Conservation (phyloP, 495 filamentous ascomycete species). For the Hypoxylon rickii region DNA sequence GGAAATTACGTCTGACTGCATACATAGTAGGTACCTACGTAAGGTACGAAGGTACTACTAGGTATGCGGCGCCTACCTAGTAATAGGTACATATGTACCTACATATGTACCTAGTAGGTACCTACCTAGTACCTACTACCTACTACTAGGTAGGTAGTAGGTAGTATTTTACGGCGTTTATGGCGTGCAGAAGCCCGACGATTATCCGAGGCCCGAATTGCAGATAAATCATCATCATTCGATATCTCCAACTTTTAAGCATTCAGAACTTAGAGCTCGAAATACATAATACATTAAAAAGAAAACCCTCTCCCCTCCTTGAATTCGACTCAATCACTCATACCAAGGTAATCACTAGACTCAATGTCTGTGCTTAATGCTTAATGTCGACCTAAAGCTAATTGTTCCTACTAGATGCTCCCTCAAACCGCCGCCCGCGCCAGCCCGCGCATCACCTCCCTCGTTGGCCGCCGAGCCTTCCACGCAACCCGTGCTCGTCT, state of each 20-base stretch:
- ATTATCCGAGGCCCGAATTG: constrained; percentile 13
- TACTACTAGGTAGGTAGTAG: too few relatives aligned
- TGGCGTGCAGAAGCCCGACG: too few relatives aligned
- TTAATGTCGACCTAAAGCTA: too few relatives aligned
- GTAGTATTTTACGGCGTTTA: too few relatives aligned
- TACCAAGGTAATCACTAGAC: constrained; percentile 45
- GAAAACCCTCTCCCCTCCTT: constrained; percentile 20
- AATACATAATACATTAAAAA: background rate
- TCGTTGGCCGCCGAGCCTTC: constrained; percentile 90
- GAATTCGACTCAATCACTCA: constrained; percentile 23
- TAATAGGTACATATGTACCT: background rate
- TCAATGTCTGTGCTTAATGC: too few relatives aligned
- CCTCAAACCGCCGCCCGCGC: constrained; percentile 75
- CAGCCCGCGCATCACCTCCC: constrained; percentile 57
- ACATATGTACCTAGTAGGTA: background rate
- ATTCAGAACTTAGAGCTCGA: constrained; percentile 13
- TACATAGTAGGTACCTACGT: too few relatives aligned
- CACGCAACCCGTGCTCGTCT: constrained; percentile 85
- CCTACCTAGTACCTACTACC: background rate
- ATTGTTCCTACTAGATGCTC: constrained; percentile 71
- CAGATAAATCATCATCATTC: constrained; percentile 22
- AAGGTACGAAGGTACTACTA: too few relatives aligned
- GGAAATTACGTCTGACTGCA: too few relatives aligned
- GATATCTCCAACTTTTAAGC: constrained; percentile 27
- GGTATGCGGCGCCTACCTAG: too few relatives aligned